Percentiles rank a stretch among this genome's conserved stretches.
Evolutionary conservation across 108 stramenopile genomes (phyloP).

Genomic region (Chaetoceros tenuissimus): DNA sequence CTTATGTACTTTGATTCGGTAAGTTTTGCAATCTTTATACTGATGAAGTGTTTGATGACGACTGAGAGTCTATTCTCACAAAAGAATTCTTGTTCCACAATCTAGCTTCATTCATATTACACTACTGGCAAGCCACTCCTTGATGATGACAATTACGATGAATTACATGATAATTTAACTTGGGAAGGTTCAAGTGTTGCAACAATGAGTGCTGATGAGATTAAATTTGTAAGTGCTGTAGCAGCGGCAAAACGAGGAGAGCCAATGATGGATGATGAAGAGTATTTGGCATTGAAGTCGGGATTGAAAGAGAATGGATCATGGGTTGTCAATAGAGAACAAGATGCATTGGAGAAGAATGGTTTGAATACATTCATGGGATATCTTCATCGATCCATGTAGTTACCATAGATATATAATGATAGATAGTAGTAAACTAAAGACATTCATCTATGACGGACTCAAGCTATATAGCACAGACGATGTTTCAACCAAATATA

Average conservation of each 20-base stretch:
- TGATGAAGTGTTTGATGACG: neutral
- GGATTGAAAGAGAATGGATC: slow-evolving; percentile 2
- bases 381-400: too few species aligned
- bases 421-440: too few species aligned
- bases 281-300: slow-evolving; percentile 8
- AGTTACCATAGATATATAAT: too few species aligned
- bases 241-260: slow-evolving; percentile 10
- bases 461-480: too few species aligned
- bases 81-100: neutral
- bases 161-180: slow-evolving; percentile 10
- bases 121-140: slow-evolving; percentile 5
- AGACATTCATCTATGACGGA: too few species aligned
- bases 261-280: slow-evolving; percentile 10
- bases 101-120: slow-evolving; percentile 10
- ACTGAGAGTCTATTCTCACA: slow-evolving; percentile 4
- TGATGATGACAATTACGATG: slow-evolving; percentile 12
- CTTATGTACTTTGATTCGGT: neutral
- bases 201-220: slow-evolving; percentile 13
- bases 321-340: slow-evolving; percentile 9
- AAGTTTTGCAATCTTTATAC: neutral
- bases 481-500: neutral
- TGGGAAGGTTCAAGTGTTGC: slow-evolving; percentile 16
- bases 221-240: slow-evolving; percentile 12
- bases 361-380: slow-evolving; percentile 16
- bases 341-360: slow-evolving; percentile 14